Conservation (phyloP, 2,329 filamentous ascomycete genomes). For the Aspergillus luchuensis region DNA sequence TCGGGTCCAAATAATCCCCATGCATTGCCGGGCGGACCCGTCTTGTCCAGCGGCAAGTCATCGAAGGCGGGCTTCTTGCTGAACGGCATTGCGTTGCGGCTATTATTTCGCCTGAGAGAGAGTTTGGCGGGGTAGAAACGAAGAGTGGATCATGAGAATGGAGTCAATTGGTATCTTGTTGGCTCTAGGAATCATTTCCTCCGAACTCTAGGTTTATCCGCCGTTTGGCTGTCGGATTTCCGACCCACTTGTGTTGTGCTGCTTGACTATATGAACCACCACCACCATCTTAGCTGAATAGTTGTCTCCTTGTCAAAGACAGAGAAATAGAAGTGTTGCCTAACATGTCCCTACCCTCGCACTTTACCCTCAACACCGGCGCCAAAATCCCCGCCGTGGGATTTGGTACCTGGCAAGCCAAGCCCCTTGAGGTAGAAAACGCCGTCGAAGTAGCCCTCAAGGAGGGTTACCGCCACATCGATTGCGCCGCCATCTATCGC, state of each 20-base stretch:
- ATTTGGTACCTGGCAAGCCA: slow-evolving; percentile 1
- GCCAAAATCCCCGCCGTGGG: neutral
- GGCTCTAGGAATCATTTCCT: neutral
- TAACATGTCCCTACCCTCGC: slow-evolving; percentile 21
- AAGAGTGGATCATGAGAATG: too few relatives aligned
- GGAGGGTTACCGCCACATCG: slow-evolving; percentile 58
- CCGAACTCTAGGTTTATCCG: neutral
- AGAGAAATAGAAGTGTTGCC: neutral
- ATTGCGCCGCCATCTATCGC: slow-evolving; percentile 66
- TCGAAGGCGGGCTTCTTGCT: neutral
- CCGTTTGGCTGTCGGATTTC: neutral
- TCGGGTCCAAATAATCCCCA: neutral
- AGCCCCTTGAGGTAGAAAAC: neutral
- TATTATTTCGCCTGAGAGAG: neutral
- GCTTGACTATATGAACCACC: neutral
- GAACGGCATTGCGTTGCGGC: neutral
- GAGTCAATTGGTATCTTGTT: too few relatives aligned
- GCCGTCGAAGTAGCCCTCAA: neutral
- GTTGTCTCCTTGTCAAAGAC: too few relatives aligned
- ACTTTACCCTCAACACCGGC: slow-evolving; percentile 28
- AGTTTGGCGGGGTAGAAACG: neutral
- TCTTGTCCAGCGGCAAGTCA: neutral
- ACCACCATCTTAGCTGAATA: neutral
- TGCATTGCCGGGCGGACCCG: neutral
- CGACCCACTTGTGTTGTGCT: neutral